A percentile compares a stretch with the other conserved stretches of the same genome.
Evolutionary conservation across 805 yeast species (phyloP).

Genomic region (Torulaspora maleeae): DNA sequence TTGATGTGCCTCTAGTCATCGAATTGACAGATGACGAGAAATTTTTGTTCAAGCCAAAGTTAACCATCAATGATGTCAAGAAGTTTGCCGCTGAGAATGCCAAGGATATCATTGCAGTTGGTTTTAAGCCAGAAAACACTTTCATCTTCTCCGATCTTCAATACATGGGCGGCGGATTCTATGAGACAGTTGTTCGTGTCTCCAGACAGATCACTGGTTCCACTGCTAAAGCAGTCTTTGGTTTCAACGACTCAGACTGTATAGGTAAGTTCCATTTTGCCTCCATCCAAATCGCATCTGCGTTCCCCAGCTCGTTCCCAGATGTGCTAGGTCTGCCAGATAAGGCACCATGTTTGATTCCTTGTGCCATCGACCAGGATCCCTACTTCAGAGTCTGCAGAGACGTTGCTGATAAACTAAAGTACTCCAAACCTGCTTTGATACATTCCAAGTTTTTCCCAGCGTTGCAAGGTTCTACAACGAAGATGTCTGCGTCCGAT

Average conservation of each 20-base stretch:
- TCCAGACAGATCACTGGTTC: conserved; percentile 94
- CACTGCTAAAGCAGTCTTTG: conserved; percentile 96
- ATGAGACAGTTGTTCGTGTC: conserved; percentile 87
- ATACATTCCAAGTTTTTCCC: conserved; percentile 96
- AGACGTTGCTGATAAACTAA: conserved; percentile 93
- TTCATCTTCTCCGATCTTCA: conserved; percentile 89
- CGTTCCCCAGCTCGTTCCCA: conserved; percentile 94
- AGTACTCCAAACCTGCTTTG: conserved; percentile 84
- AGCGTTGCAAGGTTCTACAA: conserved; percentile 91
- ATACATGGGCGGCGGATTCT: conserved; percentile 90
- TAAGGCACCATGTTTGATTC: conserved; percentile 93
- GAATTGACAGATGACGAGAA: conserved; percentile 97
- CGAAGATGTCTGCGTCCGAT: conserved; percentile 96
- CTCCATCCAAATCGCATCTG: conserved; percentile 91
- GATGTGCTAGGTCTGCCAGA: conserved; percentile 79
- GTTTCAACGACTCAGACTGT: conserved; percentile 90
- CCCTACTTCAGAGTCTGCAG: conserved; percentile 97
- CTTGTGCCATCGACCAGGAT: conserved; percentile 99
- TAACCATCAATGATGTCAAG: conserved; percentile 85
- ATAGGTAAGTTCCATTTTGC: conserved; percentile 95
- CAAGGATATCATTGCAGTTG: conserved; percentile 88
- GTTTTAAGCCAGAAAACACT: conserved; percentile 91
- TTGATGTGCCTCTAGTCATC: conserved; percentile 90
- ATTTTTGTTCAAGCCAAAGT: conserved; percentile 85
- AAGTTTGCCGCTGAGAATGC: conserved; percentile 76